These are phyloP conservation scores for Trametes polyzona DNA, from an alignment of 1,284 basidiomycete genomes.

Conservation along the genomic window DNA sequence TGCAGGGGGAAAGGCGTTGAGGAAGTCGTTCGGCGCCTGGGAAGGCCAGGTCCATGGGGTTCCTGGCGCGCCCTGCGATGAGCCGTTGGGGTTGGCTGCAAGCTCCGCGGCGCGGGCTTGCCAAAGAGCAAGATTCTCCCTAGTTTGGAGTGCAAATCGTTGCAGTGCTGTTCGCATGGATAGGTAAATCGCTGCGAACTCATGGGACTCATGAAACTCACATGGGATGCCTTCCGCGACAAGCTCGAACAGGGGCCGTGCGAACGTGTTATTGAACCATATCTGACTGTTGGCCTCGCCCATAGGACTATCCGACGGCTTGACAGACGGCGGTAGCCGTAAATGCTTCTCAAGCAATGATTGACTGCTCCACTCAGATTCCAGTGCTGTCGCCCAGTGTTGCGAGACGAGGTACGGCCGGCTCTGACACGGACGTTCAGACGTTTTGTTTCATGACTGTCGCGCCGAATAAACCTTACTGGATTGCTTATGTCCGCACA, in stretches of 20 bases:
- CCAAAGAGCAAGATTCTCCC: conserved; percentile 71
- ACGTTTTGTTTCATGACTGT: too few relatives aligned
- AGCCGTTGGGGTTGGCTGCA: conserved; percentile 18
- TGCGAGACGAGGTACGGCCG: conserved; percentile 90
- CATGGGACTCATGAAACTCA: conserved; percentile 37
- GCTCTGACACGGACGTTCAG: conserved; percentile 53
- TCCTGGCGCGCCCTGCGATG: conserved; percentile 3
- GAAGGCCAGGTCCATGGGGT: conserved; percentile 33
- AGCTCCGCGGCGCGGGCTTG: conserved; percentile 52
- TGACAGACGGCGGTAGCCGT: conserved; percentile 75
- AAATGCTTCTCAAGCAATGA: conserved; percentile 81
- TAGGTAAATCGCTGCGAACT: not conserved
- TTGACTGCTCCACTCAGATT: conserved; percentile 90
- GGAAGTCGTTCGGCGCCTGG: conserved; percentile 53
- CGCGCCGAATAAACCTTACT: conserved; percentile 50
- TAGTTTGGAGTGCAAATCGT: conserved; percentile 64
- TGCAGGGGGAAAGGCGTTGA: conserved; percentile 64
- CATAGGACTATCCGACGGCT: conserved; percentile 64
- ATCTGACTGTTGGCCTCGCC: conserved; percentile 85
- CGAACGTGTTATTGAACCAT: conserved; percentile 87
- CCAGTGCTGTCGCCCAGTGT: conserved; percentile 87
- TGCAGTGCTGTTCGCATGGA: conserved; percentile 55
- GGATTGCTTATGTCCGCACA: conserved; percentile 98
- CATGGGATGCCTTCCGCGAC: conserved; percentile 76
- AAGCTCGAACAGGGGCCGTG: conserved; percentile 80